Conservation (phyloP, 139 green algal genomes). For the Coelastrella sp. region DNA sequence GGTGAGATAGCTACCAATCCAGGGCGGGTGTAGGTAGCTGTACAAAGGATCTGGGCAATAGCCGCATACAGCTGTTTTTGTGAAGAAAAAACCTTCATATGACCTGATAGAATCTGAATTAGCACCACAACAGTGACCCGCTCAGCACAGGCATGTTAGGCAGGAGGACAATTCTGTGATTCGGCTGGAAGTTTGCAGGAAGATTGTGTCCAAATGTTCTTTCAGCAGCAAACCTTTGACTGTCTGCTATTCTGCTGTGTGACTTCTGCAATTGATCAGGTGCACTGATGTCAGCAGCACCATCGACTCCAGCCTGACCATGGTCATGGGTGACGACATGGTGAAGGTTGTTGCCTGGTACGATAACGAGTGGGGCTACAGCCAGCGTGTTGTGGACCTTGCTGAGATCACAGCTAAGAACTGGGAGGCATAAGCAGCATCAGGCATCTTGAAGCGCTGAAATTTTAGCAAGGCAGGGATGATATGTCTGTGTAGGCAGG, state of each 20-base stretch:
- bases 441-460: neutral
- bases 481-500: neutral
- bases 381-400: conserved; percentile 96
- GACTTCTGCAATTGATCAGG: conserved; percentile 1
- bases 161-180: neutral
- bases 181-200: neutral
- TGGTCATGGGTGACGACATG: conserved; percentile 99
- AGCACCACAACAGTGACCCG: too few species aligned
- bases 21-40: too few species aligned
- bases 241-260: neutral
- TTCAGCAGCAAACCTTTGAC: neutral
- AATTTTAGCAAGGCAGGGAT: neutral
- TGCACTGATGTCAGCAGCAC: conserved; percentile 89
- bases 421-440: conserved; percentile 60
- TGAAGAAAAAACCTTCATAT: too few species aligned
- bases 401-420: conserved; percentile 86
- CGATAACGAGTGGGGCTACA: conserved; percentile 95
- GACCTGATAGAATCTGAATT: neutral
- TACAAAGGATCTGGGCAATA: too few species aligned
- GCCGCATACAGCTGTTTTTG: too few species aligned
- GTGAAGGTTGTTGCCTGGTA: conserved; percentile 95
- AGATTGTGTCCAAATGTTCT: too few species aligned
- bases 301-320: conserved; percentile 97
- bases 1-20: neutral
- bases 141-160: too few species aligned